These are phyloP conservation scores for Podila epicladia DNA, from an alignment of 192 early-diverging fungal species.

Conservation along the genomic window DNA sequence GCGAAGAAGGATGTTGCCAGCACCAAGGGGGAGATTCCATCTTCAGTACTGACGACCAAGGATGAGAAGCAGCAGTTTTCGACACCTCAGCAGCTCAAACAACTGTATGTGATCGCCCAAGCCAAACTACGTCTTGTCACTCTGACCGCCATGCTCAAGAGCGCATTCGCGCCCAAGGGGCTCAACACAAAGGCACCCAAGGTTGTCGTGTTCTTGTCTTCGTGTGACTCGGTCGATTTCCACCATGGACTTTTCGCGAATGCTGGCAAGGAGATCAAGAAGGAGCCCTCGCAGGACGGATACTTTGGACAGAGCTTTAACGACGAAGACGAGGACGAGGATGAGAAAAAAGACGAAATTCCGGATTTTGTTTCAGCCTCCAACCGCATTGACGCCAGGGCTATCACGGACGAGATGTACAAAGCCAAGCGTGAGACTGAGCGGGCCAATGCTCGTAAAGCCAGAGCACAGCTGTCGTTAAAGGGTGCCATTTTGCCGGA, in stretches of 20 bases:
- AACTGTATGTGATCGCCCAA: constrained; percentile 85
- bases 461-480: constrained; percentile 44
- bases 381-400: constrained; percentile 34
- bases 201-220: constrained; percentile 94
- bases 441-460: constrained; percentile 49
- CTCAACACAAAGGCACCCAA: constrained; percentile 58
- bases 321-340: constrained; percentile 54
- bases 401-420: constrained; percentile 48
- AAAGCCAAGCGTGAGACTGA: constrained; percentile 63
- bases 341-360: constrained; percentile 46
- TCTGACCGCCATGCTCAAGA: constrained; percentile 78
- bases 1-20: constrained; percentile 59
- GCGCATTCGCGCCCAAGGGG: constrained; percentile 45
- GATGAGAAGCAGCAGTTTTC: constrained; percentile 62
- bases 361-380: constrained; percentile 50
- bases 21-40: constrained; percentile 32
- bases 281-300: constrained; percentile 37
- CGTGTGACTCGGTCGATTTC: constrained; percentile 95
- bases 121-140: constrained; percentile 94
- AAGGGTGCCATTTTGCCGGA: constrained; percentile 73
- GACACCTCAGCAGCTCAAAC: constrained; percentile 89
- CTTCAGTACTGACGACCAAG: constrained; percentile 43
- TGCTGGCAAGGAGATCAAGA: constrained; percentile 58
- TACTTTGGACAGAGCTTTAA: constrained; percentile 51
- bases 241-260: constrained; percentile 86